Conservation (phyloP, 177 flowering plant genomes). For the Vitis hybrid region DNA sequence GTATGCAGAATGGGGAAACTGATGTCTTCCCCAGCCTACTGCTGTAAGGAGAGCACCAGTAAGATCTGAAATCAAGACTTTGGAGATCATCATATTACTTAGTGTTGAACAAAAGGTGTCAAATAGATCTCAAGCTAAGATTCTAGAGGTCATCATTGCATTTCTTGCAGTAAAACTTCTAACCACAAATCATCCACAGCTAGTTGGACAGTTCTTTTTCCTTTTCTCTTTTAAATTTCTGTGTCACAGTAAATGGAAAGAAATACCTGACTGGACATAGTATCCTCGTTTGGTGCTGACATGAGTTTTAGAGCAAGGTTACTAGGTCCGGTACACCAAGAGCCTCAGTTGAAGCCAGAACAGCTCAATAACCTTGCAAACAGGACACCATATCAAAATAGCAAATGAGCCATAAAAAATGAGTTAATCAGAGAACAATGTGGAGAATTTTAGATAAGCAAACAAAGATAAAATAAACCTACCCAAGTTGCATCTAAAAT, state of each 20-base stretch:
- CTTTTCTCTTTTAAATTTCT: background rate
- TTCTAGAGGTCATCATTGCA: background rate
- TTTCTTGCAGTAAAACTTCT: background rate
- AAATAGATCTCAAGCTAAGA: background rate
- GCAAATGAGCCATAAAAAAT: background rate
- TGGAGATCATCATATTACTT: background rate
- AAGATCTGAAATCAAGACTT: background rate
- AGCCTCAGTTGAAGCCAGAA: background rate
- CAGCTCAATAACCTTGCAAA: background rate
- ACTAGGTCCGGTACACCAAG: background rate
- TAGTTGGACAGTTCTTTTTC: background rate
- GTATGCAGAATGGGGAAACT: background rate
- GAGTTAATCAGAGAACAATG: background rate
- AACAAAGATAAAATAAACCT: background rate
- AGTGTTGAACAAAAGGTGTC: background rate
- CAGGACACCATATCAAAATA: background rate
- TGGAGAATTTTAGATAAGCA: background rate
- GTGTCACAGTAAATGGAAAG: background rate
- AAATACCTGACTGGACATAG: slow-evolving; percentile 50
- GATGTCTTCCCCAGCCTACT: background rate
- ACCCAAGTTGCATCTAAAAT: background rate
- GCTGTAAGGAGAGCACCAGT: background rate
- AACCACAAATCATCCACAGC: background rate
- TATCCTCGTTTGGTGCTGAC: slow-evolving; percentile 54
- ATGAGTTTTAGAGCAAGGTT: slow-evolving; percentile 19